Base-by-base conservation (phyloP, 2,329 filamentous ascomycete species). In the Exserohilum turcica region DNA sequence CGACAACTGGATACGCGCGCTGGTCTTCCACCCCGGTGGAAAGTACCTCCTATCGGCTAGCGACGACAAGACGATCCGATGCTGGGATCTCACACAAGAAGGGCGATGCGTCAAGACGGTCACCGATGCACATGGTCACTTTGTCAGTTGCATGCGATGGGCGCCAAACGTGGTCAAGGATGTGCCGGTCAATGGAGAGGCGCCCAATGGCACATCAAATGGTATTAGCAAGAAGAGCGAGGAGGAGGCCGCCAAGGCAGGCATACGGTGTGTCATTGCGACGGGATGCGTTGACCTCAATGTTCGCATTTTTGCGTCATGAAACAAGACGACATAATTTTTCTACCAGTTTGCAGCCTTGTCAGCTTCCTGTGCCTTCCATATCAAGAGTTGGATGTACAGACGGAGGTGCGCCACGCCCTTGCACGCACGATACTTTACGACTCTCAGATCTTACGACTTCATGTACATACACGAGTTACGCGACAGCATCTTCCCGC, bases 1-100 rank as follows among this genome's bases (percentile, higher is more conserved):
- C 71, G 92, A 97, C 73, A 97, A 97, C 72, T 97, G 93, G 93
- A 86, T 97, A 7, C 86, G 91, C 28, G 89, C 84, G 0, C 76
- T 97, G 5, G 86, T 91, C 8, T 97, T 96, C 73, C 93, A 97
- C 67, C 93, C 93, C 0, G 90, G 91, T 7, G 93, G 93, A 37
- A 95, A 93, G 75, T 97, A 94, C 67, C 82, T 97, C 1, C 77
- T 97, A 5, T 92, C 88, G 6, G 90, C 89, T 16, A 84, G 88
- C 13, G 93, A 97, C 72, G 93, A 97, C 77, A 96, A 94, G 78
- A 92, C 91, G 4, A 81, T 97, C 54, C 83, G 92, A 49, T 97
- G 92, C 78, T 97, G 93, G 93, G 93, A 97, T 77, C 79, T 97
- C 21, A 83, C 84, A 21, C 93, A 97, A 71, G 92, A 96, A 72